Evolutionary conservation across 2,329 filamentous ascomycete genomes (phyloP), one percentile per base, ranked within the genome.

Genomic region (Phyllosticta ampelicida): DNA sequence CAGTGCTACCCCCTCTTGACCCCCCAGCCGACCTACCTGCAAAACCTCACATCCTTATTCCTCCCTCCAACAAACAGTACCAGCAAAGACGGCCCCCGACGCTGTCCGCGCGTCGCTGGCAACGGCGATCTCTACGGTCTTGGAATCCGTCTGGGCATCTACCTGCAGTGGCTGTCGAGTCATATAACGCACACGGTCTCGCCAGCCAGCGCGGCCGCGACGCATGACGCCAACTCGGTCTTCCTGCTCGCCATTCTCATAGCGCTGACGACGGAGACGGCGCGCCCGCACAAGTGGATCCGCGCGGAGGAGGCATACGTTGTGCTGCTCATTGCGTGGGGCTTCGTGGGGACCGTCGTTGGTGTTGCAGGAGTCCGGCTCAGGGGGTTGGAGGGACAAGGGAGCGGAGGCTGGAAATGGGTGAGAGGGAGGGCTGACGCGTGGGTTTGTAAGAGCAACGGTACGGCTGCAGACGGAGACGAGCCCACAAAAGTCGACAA

Each of bases 121-220:
- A 67, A 67, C 52, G 59, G 61, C 23, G 67, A 70, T 51, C 65
- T 68, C 53, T 71, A 70, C 55, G 68, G 68, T 0, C 63, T 70
- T 18, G 68, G 68, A 1, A 70, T 71, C 44, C 64, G 68, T 11
- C 59, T 71, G 9, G 67, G 67, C 44, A 64, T 65, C 53, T 70
- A 70, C 53, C 53, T 69, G 2, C 66, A 67, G 58, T 70, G 67
- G 68, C 60, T 65, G 29, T 64, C 65, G 1, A 62, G 60, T 9
- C 64, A 65, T 5, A 52, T 68, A 5, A 64, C 67, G 9, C 61
- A 64, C 13, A 66, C 62, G 49, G 54, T 69, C 11, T 60, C 65
- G 9, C 66, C 63, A 18, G 59, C 61, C 8, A 64, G 64, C 55
- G 59, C 63, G 10, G 56, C 54, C 16, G 23, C 19, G 10, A 51